These are phyloP conservation scores for Ocimum tenuiflorum DNA, from an alignment of 257 asterid species.

Conservation along the genomic window DNA sequence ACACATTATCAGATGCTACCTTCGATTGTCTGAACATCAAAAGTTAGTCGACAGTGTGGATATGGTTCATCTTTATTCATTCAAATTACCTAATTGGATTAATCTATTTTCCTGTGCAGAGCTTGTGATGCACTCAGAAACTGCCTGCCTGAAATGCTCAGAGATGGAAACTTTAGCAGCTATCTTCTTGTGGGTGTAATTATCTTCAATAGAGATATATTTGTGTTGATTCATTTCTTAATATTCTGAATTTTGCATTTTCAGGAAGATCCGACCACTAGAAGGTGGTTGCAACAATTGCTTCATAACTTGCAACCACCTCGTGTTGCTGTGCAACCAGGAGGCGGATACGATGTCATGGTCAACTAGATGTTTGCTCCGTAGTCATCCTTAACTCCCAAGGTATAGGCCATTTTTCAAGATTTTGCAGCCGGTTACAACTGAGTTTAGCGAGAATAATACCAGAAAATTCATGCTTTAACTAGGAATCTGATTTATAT, in stretches of 20 bases:
- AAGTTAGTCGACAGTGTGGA: conserved; percentile 37
- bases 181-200: conserved; percentile 69
- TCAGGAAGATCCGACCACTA: conserved; percentile 79
- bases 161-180: conserved; percentile 61
- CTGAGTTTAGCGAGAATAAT: conserved; percentile 3
- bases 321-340: conserved; percentile 58
- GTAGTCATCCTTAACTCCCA: neutral
- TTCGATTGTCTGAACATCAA: conserved; percentile 75
- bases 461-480: neutral
- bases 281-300: conserved; percentile 91
- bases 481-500: neutral
- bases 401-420: neutral
- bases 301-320: conserved; percentile 68
- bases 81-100: neutral
- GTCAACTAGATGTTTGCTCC: conserved; percentile 17
- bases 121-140: conserved; percentile 79
- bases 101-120: conserved; percentile 36
- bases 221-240: neutral
- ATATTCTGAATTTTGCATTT: neutral
- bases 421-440: neutral
- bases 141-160: conserved; percentile 72
- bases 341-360: conserved; percentile 66
- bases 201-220: neutral
- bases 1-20: conserved; percentile 89
- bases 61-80: neutral